These are phyloP conservation scores for Stephanodiscus minutulus DNA, from an alignment of 108 stramenopile genomes.

Conservation along the genomic window DNA sequence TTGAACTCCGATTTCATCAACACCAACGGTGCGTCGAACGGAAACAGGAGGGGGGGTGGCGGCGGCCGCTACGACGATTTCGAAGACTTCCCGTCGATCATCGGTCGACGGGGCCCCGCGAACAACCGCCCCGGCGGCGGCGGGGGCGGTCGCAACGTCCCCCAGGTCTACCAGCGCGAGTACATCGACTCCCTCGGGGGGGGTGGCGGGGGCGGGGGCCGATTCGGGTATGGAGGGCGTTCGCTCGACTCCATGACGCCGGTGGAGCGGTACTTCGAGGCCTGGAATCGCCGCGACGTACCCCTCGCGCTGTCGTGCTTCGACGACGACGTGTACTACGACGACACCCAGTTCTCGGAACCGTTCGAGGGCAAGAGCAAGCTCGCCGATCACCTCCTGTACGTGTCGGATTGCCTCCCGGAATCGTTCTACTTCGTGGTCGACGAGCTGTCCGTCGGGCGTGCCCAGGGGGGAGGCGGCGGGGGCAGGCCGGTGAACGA, in stretches of 20 bases:
- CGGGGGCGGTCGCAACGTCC: not conserved
- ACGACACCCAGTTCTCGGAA: slow-evolving; percentile 66
- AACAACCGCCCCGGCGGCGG: too few species aligned
- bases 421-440: slow-evolving; percentile 52
- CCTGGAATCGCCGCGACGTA: slow-evolving; percentile 74
- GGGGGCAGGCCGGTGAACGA: not conserved
- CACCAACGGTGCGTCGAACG: slow-evolving; percentile 11
- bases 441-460: slow-evolving; percentile 51
- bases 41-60: not conserved
- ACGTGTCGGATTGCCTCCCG: slow-evolving; percentile 63
- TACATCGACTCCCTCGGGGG: not conserved
- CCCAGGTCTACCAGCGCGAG: slow-evolving; percentile 10
- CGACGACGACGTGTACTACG: slow-evolving; percentile 53
- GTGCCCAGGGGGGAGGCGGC: slow-evolving; percentile 6
- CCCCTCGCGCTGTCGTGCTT: slow-evolving; percentile 55
- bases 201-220: too few species aligned
- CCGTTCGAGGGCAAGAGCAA: slow-evolving; percentile 53
- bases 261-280: slow-evolving; percentile 60
- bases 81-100: not conserved
- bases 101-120: too few species aligned
- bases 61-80: not conserved
- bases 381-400: slow-evolving; percentile 54
- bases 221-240: not conserved
- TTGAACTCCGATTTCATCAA: slow-evolving; percentile 17
- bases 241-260: slow-evolving; percentile 9